Conservation (phyloP, 2,329 filamentous ascomycete species). For the Alternaria sp. region DNA sequence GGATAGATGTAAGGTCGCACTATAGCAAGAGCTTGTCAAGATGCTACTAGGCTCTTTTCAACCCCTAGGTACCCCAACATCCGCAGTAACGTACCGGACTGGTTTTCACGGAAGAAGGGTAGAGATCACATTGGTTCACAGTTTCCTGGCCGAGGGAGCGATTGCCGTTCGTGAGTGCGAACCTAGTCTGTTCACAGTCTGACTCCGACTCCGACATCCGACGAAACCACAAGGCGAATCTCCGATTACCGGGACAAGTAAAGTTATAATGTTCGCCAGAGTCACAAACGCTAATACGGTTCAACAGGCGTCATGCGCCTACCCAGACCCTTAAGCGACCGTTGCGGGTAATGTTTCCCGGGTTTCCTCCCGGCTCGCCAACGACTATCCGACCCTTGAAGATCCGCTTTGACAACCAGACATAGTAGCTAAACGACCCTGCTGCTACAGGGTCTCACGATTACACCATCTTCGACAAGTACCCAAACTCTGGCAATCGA, state of each 20-base stretch:
- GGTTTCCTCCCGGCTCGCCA: not conserved
- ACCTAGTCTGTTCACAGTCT: not conserved
- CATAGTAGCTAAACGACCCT: not conserved
- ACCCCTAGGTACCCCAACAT: not conserved
- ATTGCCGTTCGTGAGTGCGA: not conserved
- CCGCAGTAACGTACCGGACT: not conserved
- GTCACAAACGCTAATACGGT: not conserved
- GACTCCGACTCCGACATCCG: not conserved
- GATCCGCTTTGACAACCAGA: not conserved
- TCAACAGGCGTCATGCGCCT: not conserved
- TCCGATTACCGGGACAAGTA: not conserved
- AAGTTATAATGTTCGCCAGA: not conserved
- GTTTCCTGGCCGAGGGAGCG: not conserved
- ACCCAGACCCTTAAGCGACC: not conserved
- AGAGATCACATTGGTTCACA: not conserved
- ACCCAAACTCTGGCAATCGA: not conserved
- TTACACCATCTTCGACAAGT: not conserved
- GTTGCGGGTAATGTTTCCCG: conserved; percentile 3
- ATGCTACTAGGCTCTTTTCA: no score
- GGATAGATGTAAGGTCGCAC: no score
- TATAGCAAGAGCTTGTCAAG: no score
- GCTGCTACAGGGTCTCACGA: not conserved
- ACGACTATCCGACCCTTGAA: not conserved
- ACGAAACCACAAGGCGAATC: not conserved
- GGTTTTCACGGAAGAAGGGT: no score